Evolutionary conservation across 805 yeast species (phyloP).

Genomic region (Yarrowia alimentaria): DNA sequence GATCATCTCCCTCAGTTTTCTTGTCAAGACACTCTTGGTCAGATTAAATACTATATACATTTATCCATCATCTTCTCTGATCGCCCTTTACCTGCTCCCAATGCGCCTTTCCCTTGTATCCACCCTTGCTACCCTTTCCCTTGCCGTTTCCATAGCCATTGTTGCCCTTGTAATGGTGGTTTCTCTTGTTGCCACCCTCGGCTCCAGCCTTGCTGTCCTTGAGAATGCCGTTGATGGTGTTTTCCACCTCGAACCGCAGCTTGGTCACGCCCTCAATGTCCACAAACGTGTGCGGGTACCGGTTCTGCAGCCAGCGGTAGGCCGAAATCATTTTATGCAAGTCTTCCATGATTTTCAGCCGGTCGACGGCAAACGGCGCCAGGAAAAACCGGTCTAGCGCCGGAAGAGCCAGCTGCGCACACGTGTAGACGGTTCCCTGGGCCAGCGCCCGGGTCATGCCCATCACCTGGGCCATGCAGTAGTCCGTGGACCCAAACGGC

Average conservation of each 20-base stretch:
- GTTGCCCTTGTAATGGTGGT: no score
- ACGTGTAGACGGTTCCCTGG: not conserved
- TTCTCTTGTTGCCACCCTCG: no score
- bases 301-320: conserved; percentile 24
- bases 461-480: not conserved
- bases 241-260: conserved; percentile 3
- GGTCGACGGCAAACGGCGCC: not conserved
- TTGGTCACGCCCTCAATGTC: conserved; percentile 14
- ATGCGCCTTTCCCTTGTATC: no score
- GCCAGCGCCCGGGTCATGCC: conserved; percentile 16
- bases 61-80: not conserved
- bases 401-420: not conserved
- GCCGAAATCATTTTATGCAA: conserved; percentile 7
- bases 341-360: conserved; percentile 20
- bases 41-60: not conserved
- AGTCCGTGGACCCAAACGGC: not conserved
- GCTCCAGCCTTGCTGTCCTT: no score
- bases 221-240: conserved; percentile 10
- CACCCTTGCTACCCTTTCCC: no score
- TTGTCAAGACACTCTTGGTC: no score
- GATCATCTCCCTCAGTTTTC: no score
- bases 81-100: no score
- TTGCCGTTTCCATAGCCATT: no score
- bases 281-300: conserved; percentile 26
- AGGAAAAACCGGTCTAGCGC: not conserved